Conservation (phyloP, 2,329 filamentous ascomycete species). For the Ceratocystis eucalypticola region DNA sequence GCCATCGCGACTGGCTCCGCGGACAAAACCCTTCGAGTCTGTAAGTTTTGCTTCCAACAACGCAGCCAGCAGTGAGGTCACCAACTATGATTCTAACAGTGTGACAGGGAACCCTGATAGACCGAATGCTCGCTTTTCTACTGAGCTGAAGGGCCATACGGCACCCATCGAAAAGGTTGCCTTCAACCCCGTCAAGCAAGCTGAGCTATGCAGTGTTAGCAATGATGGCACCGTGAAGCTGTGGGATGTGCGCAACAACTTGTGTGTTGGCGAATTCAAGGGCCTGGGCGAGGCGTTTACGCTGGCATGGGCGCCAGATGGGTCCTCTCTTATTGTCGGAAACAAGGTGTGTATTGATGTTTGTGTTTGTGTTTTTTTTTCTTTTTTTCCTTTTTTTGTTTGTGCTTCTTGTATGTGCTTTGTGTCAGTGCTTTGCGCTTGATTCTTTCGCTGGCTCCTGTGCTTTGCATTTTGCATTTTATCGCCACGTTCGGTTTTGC, state of each 20-base stretch:
- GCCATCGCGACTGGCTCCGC: slow-evolving; percentile 64
- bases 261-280: slow-evolving; percentile 55
- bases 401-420: not conserved
- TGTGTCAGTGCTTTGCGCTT: not conserved
- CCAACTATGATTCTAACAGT: not conserved
- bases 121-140: slow-evolving; percentile 58
- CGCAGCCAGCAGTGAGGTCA: too few species aligned
- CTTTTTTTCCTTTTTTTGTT: not conserved
- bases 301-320: slow-evolving; percentile 61
- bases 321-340: slow-evolving; percentile 55
- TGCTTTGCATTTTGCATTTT: too few species aligned
- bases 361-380: slow-evolving; percentile 23
- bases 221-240: slow-evolving; percentile 62
- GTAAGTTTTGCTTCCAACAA: slow-evolving; percentile 31
- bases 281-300: slow-evolving; percentile 54
- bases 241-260: slow-evolving; percentile 66
- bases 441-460: too few species aligned
- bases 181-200: slow-evolving; percentile 65
- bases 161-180: slow-evolving; percentile 59
- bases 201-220: slow-evolving; percentile 62
- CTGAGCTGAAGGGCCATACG: slow-evolving; percentile 56
- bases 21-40: slow-evolving; percentile 59
- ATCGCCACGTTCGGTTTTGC: not conserved
- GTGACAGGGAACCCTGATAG: slow-evolving; percentile 58
- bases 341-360: slow-evolving; percentile 42